phyloP scores from a whole-genome alignment of 108 stramenopile species.

The Skeletonema marinoi region DNA sequence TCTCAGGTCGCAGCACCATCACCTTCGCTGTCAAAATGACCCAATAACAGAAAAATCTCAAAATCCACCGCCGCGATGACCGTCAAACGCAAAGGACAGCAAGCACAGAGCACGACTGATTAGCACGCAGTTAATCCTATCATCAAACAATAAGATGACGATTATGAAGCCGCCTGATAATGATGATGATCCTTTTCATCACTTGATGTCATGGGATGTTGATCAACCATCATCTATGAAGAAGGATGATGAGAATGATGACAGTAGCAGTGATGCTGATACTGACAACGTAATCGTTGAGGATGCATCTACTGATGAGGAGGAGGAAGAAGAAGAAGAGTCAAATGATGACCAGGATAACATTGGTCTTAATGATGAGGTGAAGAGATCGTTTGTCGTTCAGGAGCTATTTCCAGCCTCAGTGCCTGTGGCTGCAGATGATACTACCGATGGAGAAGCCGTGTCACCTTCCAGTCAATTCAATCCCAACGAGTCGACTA shows the following conservation, averaged over 20 bases:
- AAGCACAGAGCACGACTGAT: too few relatives aligned
- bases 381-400: background rate
- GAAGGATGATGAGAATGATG: background rate
- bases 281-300: background rate
- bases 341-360: background rate
- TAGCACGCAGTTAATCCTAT: too few relatives aligned
- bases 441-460: background rate
- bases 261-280: background rate
- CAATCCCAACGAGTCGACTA: background rate
- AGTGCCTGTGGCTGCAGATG: background rate
- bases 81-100: too few relatives aligned
- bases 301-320: background rate
- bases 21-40: too few relatives aligned
- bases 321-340: background rate
- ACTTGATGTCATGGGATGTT: background rate
- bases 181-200: too few relatives aligned
- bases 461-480: background rate
- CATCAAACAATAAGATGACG: too few relatives aligned
- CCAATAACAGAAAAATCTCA: too few relatives aligned
- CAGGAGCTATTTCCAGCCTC: background rate
- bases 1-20: too few relatives aligned
- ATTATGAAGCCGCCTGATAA: too few relatives aligned
- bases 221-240: background rate
- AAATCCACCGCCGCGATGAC: too few relatives aligned
- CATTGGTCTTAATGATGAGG: background rate